Evolutionary conservation across 208 protist genomes (phyloP), one percentile per base, ranked within the genome.

Genomic region (Trypanosoma platydactyli): DNA sequence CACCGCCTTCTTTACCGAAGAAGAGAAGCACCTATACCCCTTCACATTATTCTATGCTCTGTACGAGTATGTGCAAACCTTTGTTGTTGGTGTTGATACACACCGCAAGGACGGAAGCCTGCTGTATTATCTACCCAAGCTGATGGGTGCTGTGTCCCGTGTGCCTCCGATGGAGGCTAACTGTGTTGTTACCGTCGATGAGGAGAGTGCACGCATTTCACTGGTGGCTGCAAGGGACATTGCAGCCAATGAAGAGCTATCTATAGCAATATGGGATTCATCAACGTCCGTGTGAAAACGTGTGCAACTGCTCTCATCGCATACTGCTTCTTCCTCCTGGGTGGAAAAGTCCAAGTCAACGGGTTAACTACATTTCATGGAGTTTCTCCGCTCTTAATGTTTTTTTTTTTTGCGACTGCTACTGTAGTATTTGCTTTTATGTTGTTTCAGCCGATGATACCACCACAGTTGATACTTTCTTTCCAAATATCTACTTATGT

Each of bases 1-100:
- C 11, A 81, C 78, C 11, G 69, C 27, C 1, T 71, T 80, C 24
- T 83, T 90, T 49, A 77, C 76, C 46, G 69, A 73, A 18, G 82
- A 90, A 27, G 77, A 86, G 46, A 77, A 77, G 25, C 53, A 76
- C 15, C 53, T 76, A 22, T 93, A 86, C 45, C 74, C 71, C 48
- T 59, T 65, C 40, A 68, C 79, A 16, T 68, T 92, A 3, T 76
- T 92, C 15, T 58, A 73, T 27, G 67, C 65, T 30, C 51, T 92
- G 18, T 92, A 84, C 61, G 70, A 72, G 38, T 92, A 92, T 59
- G 74, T 88, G 13, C 64, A 62, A 5, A 68, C 70, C 9, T 92
- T 60, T 52, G 42, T 41, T 61, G 25, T 68, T 53, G 40, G 40
- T 12, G 16, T 60, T 24, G 30, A 52, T 24, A 30, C n/a, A 29